Base-by-base conservation (phyloP, 2,329 filamentous ascomycete genomes). In the Penicillium rolfsii region DNA sequence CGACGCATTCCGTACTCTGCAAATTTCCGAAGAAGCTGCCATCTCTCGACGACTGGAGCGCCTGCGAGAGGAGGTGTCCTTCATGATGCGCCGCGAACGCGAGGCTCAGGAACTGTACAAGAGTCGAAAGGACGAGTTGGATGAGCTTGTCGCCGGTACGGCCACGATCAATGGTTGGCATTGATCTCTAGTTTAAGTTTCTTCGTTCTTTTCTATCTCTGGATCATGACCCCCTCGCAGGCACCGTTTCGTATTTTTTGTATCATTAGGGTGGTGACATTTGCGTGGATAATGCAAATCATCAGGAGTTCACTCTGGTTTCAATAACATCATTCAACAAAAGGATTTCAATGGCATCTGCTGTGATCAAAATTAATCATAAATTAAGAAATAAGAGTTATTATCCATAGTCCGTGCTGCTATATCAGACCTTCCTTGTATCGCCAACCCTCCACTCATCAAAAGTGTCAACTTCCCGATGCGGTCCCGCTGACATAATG, bases 31-130 rank as follows among this genome's bases (percentile, higher is more conserved):
- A 75, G 87, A 94, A 64, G 88, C 88, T 5, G 91, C 90, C 0
- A 84, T 97, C 60, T 81, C 82, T 49, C 84, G 87, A 58, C 84
- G 95, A 33, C 79, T 98, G 55, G 90, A 90, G 67, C 83, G 84
- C 11, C 79, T 97, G 59, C 86, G 93, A 54, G 89, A 91, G n/a
- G 93, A 97, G 75, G 93, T 97, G 24, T 85, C 83, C 6, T 91
- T 91, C 69, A 85, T 98, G 9, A 91, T 87, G 67, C 87, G 87
- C 69, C 83, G 94, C 64, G 94, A 98, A 80, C 84, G 93, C 60
- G 92, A 97, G 78, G 93, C 92, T 6, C 95, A 99, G 78, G 93
- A 97, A 65, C 75, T 89, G 70, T 99, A 95, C 74, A 85, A 91
- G 68, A 81, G 80, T 65, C 85, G 87, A 61, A 91, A 85, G 77